Evolutionary conservation across 2,329 filamentous ascomycete species (phyloP).

Genomic region (Elsinoe perseae): DNA sequence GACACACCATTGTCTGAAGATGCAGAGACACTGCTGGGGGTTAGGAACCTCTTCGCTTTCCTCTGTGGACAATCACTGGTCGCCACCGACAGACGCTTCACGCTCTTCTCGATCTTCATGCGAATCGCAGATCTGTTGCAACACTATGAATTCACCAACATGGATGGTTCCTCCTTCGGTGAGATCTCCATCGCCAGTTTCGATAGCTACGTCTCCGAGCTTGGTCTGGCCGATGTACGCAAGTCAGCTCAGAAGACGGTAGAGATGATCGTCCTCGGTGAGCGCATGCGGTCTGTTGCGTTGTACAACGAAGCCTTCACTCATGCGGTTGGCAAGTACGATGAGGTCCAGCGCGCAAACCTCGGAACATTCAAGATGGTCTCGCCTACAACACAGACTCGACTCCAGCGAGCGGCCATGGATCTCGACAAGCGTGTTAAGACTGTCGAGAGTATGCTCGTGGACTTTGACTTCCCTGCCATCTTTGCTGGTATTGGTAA

Average conservation of each 20-base stretch:
- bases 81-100: conserved; percentile 47
- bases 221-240: conserved; percentile 70
- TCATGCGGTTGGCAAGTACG: conserved; percentile 77
- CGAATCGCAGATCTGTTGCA: conserved; percentile 51
- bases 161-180: conserved; percentile 57
- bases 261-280: conserved; percentile 80
- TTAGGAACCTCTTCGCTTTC: conserved; percentile 58
- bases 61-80: conserved; percentile 54
- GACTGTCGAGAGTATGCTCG: conserved; percentile 63
- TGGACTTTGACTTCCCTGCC: conserved; percentile 84
- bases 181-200: conserved; percentile 59
- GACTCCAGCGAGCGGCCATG: conserved; percentile 73
- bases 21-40: conserved; percentile 48
- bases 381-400: conserved; percentile 61
- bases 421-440: conserved; percentile 68
- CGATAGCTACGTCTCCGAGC: conserved; percentile 66
- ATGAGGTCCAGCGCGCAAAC: conserved; percentile 62
- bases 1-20: conserved; percentile 15
- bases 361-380: conserved; percentile 64
- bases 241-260: conserved; percentile 80
- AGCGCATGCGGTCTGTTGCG: conserved; percentile 71
- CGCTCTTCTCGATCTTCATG: conserved; percentile 54
- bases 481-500: conserved; percentile 82
- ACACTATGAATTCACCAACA: conserved; percentile 53
- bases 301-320: conserved; percentile 89